Percentiles rank a stretch among this genome's conserved stretches.
Evolutionary conservation across 441 rosid species (phyloP).

Genomic region (Cnidoscolus chayamansa): DNA sequence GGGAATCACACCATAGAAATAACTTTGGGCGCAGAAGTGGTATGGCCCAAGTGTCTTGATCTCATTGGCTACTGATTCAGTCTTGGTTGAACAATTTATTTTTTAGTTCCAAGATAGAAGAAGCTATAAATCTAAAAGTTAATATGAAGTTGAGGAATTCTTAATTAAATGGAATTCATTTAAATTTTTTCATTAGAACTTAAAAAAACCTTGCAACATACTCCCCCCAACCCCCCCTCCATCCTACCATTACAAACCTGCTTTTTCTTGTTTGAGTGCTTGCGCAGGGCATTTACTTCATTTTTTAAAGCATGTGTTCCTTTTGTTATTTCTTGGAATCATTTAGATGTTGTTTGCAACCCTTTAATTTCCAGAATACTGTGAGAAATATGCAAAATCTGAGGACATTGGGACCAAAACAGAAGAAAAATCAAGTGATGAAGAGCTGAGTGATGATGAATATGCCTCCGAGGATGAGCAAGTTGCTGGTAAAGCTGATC

Average conservation of each 20-base stretch:
- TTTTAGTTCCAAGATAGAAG: not conserved
- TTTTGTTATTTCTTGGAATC: not conserved
- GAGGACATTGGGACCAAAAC: conserved; percentile 52
- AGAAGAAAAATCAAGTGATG: conserved; percentile 75
- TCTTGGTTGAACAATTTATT: not conserved
- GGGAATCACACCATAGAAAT: not conserved
- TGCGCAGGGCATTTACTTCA: not conserved
- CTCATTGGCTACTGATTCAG: not conserved
- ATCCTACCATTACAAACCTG: no score
- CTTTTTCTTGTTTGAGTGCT: not conserved
- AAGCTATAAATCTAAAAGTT: not conserved
- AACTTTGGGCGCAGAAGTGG: not conserved
- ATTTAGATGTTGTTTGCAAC: not conserved
- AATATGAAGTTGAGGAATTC: not conserved
- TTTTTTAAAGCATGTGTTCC: not conserved
- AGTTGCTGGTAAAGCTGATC: conserved; percentile 75
- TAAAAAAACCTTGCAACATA: no score
- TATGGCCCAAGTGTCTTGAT: not conserved
- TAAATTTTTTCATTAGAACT: not conserved
- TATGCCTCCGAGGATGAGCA: conserved; percentile 64
- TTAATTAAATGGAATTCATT: not conserved
- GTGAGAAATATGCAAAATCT: conserved; percentile 81
- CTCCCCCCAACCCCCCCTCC: no score
- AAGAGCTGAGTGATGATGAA: conserved; percentile 83
- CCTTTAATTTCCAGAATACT: conserved; percentile 48